Percentiles rank a stretch among this genome's conserved stretches.
Conservation (phyloP, 345 rosid species). For the Dimocarpus longan region DNA sequence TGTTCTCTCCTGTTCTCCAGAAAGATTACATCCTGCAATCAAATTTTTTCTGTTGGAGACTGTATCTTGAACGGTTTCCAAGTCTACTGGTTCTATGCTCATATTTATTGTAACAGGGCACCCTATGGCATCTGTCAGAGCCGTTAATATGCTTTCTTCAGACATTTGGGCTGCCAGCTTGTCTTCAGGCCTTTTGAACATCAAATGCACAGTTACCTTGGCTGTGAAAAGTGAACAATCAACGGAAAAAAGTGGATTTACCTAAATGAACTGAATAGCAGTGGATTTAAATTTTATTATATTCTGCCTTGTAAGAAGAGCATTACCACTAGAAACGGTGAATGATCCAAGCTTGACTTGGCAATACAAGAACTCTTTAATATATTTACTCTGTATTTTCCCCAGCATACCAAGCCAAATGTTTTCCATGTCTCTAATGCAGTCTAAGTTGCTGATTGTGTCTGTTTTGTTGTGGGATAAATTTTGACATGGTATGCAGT, state of each 20-base stretch:
- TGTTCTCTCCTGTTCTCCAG: slow-evolving; percentile 13
- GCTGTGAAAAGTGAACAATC: slow-evolving; percentile 24
- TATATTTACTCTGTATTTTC: slow-evolving; percentile 22
- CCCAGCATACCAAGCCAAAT: slow-evolving; percentile 36
- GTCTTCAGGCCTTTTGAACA: slow-evolving; percentile 34
- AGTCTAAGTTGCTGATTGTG: slow-evolving; percentile 6
- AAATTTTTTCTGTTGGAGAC: slow-evolving; percentile 8
- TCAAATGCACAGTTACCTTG: slow-evolving; percentile 35
- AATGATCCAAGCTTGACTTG: slow-evolving; percentile 40
- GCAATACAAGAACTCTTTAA: slow-evolving; percentile 34
- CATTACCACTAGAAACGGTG: slow-evolving; percentile 35
- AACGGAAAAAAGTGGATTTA: background rate
- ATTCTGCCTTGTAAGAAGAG: background rate
- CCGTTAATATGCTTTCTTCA: slow-evolving; percentile 37
- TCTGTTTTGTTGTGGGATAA: slow-evolving; percentile 3
- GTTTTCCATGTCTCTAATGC: slow-evolving; percentile 28
- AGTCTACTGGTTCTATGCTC: slow-evolving; percentile 35
- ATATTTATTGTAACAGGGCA: slow-evolving; percentile 31
- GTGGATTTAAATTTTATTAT: background rate
- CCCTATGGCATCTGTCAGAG: slow-evolving; percentile 29
- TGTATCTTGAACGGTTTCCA: slow-evolving; percentile 9
- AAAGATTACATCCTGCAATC: slow-evolving; percentile 20
- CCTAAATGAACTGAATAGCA: background rate
- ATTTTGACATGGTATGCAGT: background rate
- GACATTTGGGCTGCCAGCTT: slow-evolving; percentile 35